Conservation (phyloP, 176 grass and related monocot genomes). For the Rhynchospora tenuis region DNA sequence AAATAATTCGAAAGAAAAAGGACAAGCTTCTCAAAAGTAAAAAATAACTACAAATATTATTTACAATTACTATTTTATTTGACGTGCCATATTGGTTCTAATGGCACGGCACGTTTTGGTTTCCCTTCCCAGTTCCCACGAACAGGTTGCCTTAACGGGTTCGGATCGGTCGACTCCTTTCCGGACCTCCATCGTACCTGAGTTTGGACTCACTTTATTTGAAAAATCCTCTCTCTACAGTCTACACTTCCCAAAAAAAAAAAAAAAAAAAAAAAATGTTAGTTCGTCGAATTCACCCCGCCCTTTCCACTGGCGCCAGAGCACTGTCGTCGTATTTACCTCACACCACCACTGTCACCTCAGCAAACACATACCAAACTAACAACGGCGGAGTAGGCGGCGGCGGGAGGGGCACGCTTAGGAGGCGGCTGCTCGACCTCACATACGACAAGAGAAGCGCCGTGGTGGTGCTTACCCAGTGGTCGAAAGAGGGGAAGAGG, state of each 20-base stretch:
- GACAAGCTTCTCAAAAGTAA: too few relatives aligned
- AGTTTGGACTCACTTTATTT: neutral
- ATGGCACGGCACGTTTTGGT: too few relatives aligned
- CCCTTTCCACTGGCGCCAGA: slow-evolving; percentile 16
- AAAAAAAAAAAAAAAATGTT: slow-evolving; percentile 19
- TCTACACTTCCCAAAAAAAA: neutral
- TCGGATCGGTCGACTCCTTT: neutral
- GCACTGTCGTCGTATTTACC: slow-evolving; percentile 14
- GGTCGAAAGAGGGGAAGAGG: slow-evolving; percentile 57
- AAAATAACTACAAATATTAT: too few relatives aligned
- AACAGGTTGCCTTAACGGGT: too few relatives aligned
- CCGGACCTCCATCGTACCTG: neutral
- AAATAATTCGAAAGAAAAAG: too few relatives aligned
- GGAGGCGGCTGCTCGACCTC: slow-evolving; percentile 50
- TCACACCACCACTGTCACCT: neutral
- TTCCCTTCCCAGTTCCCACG: too few relatives aligned
- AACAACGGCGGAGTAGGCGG: neutral
- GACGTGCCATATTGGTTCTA: too few relatives aligned
- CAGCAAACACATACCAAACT: neutral
- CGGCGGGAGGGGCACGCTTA: slow-evolving; percentile 35
- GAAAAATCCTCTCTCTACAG: neutral
- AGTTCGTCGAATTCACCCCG: slow-evolving; percentile 24
- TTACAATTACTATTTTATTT: too few relatives aligned
- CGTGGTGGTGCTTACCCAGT: slow-evolving; percentile 56
- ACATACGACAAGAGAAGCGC: slow-evolving; percentile 63